Evolutionary conservation across 2,329 filamentous ascomycete genomes (phyloP).

Genomic region (Ceratocystis alfenasii): DNA sequence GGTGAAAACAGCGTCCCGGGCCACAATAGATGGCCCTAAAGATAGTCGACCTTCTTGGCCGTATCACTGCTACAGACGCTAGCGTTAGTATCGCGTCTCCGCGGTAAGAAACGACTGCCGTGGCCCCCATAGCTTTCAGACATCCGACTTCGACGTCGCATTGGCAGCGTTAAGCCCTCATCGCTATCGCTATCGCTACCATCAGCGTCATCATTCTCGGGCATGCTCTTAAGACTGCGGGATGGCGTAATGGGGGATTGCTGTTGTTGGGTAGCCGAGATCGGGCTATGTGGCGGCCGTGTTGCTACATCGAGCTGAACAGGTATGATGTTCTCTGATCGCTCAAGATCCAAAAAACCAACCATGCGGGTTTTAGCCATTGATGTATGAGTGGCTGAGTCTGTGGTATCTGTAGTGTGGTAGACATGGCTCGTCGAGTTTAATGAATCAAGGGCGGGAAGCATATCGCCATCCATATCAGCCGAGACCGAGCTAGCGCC

Average conservation of each 20-base stretch:
- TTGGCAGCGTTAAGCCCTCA: slow-evolving; percentile 23
- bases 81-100: slow-evolving; percentile 22
- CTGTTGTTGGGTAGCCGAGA: slow-evolving; percentile 1
- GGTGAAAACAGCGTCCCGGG: not conserved
- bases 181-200: slow-evolving; percentile 24
- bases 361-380: slow-evolving; percentile 40
- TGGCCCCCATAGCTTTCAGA: slow-evolving; percentile 14
- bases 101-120: slow-evolving; percentile 16
- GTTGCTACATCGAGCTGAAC: slow-evolving; percentile 24
- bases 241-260: not conserved
- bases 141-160: slow-evolving; percentile 18
- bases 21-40: not conserved
- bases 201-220: slow-evolving; percentile 21
- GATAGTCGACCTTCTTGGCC: slow-evolving; percentile 22
- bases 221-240: not conserved
- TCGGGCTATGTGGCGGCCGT: slow-evolving; percentile 14
- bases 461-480: slow-evolving; percentile 49
- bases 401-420: slow-evolving; percentile 42
- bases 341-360: slow-evolving; percentile 29
- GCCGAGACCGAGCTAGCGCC: slow-evolving; percentile 53
- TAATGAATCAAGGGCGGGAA: slow-evolving; percentile 39
- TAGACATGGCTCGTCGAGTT: slow-evolving; percentile 35
- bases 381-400: slow-evolving; percentile 44
- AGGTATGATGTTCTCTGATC: slow-evolving; percentile 25
- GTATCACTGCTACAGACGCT: slow-evolving; percentile 23